Evolutionary conservation across 2,329 filamentous ascomycete species (phyloP).

Genomic region (Monosporascus sp.): DNA sequence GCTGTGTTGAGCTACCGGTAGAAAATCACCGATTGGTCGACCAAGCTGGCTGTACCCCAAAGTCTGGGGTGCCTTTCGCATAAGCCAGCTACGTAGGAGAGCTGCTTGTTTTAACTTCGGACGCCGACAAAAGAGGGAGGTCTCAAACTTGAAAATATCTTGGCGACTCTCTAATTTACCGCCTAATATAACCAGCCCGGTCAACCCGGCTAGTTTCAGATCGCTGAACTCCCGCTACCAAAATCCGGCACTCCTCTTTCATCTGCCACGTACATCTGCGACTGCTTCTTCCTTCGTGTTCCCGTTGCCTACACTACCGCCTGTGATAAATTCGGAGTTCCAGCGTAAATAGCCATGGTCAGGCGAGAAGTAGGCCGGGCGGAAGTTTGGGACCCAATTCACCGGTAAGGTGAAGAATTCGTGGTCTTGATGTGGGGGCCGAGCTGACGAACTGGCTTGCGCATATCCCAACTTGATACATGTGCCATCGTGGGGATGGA

Average conservation of each 20-base stretch:
- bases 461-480: constrained; percentile 34
- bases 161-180: background rate
- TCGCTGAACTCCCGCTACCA: background rate
- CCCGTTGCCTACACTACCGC: background rate
- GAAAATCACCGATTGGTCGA: too few relatives aligned
- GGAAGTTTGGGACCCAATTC: background rate
- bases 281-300: background rate
- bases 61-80: background rate
- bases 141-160: background rate
- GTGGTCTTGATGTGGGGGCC: background rate
- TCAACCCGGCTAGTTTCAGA: background rate
- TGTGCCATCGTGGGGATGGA: too few relatives aligned
- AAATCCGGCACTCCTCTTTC: too few relatives aligned
- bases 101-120: background rate
- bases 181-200: background rate
- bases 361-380: background rate
- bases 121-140: background rate
- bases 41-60: background rate
- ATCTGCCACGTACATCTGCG: too few relatives aligned
- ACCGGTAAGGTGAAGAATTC: too few relatives aligned
- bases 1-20: too few relatives aligned
- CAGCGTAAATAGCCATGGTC: background rate
- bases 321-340: background rate
- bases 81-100: background rate
- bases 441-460: background rate